Conservation (phyloP, 1,284 basidiomycete genomes). For the Papiliotrema laurentii region DNA sequence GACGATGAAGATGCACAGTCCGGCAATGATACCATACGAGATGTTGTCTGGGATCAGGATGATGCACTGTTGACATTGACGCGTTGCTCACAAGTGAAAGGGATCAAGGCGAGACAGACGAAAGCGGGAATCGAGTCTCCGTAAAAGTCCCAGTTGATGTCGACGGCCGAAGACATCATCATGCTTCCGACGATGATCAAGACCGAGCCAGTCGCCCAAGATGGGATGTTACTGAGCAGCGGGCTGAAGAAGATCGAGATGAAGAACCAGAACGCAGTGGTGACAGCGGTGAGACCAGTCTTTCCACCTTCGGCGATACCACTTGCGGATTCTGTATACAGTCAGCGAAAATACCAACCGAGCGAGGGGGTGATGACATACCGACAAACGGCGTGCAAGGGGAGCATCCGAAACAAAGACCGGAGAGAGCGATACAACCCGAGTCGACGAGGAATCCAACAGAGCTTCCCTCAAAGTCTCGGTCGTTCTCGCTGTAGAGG, state of each 20-base stretch:
- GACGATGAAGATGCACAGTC: constrained; percentile 39
- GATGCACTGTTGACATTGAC: neutral
- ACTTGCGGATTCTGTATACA: constrained; percentile 40
- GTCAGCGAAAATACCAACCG: no score
- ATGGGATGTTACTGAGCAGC: constrained; percentile 79
- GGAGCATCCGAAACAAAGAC: constrained; percentile 67
- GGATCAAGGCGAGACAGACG: constrained; percentile 68
- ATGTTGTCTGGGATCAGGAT: constrained; percentile 52
- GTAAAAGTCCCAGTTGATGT: constrained; percentile 84
- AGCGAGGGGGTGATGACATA: no score
- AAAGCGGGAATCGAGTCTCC: constrained; percentile 83
- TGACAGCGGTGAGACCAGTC: constrained; percentile 76
- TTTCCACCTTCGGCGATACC: constrained; percentile 70
- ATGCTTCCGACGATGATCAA: constrained; percentile 80
- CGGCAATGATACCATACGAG: constrained; percentile 82
- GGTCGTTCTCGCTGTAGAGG: constrained; percentile 73
- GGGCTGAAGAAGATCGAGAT: constrained; percentile 84
- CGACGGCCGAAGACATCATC: constrained; percentile 81
- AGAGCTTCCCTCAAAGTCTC: constrained; percentile 83
- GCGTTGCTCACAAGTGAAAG: constrained; percentile 67
- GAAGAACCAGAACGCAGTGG: constrained; percentile 74
- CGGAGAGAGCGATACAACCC: constrained; percentile 30
- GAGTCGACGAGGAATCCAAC: constrained; percentile 69
- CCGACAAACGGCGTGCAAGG: constrained; percentile 82
- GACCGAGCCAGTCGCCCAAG: constrained; percentile 84